These are phyloP conservation scores for Talaromyces sp. DNA, from an alignment of 2,329 filamentous ascomycete genomes.

Conservation along the genomic window DNA sequence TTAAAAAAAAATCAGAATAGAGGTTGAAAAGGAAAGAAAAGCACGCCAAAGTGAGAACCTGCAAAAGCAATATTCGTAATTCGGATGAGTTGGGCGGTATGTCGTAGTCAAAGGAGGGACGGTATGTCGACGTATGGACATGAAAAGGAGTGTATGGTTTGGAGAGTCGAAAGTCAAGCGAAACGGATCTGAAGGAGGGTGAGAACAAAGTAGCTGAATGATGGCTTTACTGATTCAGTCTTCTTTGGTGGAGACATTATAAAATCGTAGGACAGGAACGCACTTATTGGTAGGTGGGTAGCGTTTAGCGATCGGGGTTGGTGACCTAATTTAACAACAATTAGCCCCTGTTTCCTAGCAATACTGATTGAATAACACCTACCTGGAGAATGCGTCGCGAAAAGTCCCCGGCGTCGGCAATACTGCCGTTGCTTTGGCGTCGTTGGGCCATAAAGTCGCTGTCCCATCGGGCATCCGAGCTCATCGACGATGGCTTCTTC, in stretches of 20 bases:
- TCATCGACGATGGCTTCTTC: constrained; percentile 62
- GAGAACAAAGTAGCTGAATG: constrained; percentile 6
- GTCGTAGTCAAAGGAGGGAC: constrained; percentile 11
- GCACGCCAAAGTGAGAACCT: constrained; percentile 13
- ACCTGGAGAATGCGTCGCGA: constrained; percentile 94
- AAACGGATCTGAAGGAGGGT: neutral
- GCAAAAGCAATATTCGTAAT: constrained; percentile 17
- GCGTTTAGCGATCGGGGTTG: constrained; percentile 16
- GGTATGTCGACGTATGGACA: constrained; percentile 11
- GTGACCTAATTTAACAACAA: constrained; percentile 14
- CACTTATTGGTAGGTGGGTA: neutral
- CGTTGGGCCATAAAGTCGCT: constrained; percentile 76
- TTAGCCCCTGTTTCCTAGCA: neutral
- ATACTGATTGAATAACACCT: constrained; percentile 36
- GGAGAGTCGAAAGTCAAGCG: neutral
- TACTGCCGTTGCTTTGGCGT: constrained; percentile 89
- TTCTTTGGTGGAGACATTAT: neutral
- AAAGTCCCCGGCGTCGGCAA: constrained; percentile 96
- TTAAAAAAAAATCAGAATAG: neutral
- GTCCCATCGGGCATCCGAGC: constrained; percentile 80
- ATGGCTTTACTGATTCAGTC: neutral
- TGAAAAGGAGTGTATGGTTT: constrained; percentile 4
- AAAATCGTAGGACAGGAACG: neutral
- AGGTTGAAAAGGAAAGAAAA: neutral
- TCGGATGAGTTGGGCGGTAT: constrained; percentile 12